Base-by-base conservation (phyloP, 192 early-diverging fungal species). In the Backusella circina region DNA sequence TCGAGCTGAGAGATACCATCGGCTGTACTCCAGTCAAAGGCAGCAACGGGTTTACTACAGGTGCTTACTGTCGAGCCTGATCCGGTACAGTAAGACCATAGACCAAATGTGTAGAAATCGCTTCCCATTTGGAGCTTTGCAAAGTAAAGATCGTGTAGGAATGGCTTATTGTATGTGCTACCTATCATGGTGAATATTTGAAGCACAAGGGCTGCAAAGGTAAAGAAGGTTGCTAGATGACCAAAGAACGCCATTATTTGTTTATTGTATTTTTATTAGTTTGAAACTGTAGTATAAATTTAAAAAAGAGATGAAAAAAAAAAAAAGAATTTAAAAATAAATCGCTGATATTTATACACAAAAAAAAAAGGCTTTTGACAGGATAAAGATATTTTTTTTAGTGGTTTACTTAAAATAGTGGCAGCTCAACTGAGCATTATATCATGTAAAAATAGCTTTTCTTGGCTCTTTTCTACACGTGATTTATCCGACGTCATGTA, bases 1-100 rank as follows among this genome's bases (percentile, higher is more conserved):
- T 33, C 37, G 32, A 36, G 54, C 28, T 44, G 51, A 2, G 21
- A 36, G 15, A 79, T 23, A 3, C 61, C 61, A 3, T 38, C 13
- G 10, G 73, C 78, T 23, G 70, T 75, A 66, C 78, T 75, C 78
- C 78, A 79, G 18, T 64, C 51, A 57, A 71, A 79, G 16, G 73
- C 78, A 32, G 78, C 54, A 28, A 70, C 68, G 7, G 73, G 73
- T 26, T 65, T 54, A 44, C 68, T 75, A 32, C 78, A 79, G 1
- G 16, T 13, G 7, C 33, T 33, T 2, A 79, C 74, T 30, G 31
- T 39, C 51, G 39, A 41, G 0, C 12, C 57, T 50, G 32, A 38
- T 18, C 78, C 74, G 1, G 50, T 18, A 57, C 78, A 79, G 23
- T 70, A 79, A 0, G 44, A 70, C 75, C 78, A 79, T 36, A 79